Evolutionary conservation across 208 protist genomes (phyloP), one percentile per base, ranked within the genome.

Genomic region (Crithidia brevicula): DNA sequence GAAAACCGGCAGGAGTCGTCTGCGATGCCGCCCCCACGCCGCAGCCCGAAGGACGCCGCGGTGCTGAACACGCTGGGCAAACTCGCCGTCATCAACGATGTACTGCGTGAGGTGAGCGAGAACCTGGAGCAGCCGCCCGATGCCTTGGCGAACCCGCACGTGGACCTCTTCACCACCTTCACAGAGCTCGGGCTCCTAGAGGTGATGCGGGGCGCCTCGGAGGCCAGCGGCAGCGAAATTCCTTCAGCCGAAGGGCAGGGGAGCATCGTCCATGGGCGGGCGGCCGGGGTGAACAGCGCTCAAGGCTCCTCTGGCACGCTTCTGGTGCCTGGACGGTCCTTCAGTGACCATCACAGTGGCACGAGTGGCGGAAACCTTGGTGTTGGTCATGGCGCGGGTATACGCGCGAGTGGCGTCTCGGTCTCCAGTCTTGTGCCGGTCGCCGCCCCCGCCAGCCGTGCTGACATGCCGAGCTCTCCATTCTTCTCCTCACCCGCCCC

Each of bases 151-250:
- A 61, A 67, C 22, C 43, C 52, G n/a, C 66, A 72, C n/a, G 64
- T 79, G 13, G 56, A 88, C 22, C 67, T 91, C 27, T 82, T 76
- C 56, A 89, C 74, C 18, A 87, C 75, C 16, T 93, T 93, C 65
- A 57, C 77, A 16, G 75, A 93, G 63, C 64, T 93, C 7, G 82
- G 82, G 20, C 57, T 91, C 13, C 56, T 93, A n/a, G 67, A 70
- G 58, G 65, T 70, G 22, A 68, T 71, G 64, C 58, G 60, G 1
- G 63, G 31, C 10, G 30, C 63, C 2, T 40, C 3, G 16, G 54
- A 52, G 36, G 18, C 15, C 40, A 38, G 4, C 36, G 8, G 38
- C 22, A 18, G 28, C 47, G 62, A 28, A 28, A 3, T 38, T 10
- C 1, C 40, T 15, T 18, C 22, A 4, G 46, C 22, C 15, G 46